Evolutionary conservation across 768 basidiomycete species (phyloP).

Genomic region (Neoboletus magnificus): DNA sequence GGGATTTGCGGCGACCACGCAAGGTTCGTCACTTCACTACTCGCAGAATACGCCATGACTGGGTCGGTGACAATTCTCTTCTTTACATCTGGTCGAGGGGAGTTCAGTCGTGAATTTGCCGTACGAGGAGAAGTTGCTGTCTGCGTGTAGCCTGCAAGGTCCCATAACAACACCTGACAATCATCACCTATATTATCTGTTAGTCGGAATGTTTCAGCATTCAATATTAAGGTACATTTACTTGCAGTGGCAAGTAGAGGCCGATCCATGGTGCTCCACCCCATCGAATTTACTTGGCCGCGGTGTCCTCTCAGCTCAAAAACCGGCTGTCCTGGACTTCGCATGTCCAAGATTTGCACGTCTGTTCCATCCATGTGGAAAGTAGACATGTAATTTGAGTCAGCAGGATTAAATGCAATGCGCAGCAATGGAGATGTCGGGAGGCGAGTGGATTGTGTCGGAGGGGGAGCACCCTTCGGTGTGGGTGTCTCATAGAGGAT

Average conservation of each 20-base stretch:
- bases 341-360: conserved; percentile 94
- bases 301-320: conserved; percentile 87
- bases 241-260: conserved; percentile 87
- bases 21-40: conserved; percentile 74
- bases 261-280: conserved; percentile 84
- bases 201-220: not conserved
- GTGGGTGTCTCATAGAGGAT: conserved; percentile 94
- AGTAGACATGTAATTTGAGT: conserved; percentile 94
- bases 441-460: conserved; percentile 61
- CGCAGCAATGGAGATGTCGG: conserved; percentile 79
- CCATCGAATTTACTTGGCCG: conserved; percentile 78
- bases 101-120: conserved; percentile 69
- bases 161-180: conserved; percentile 92
- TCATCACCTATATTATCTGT: conserved; percentile 67
- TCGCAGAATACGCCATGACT: conserved; percentile 79
- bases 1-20: conserved; percentile 88
- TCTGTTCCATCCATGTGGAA: conserved; percentile 92
- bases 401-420: conserved; percentile 87
- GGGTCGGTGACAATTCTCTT: conserved; percentile 73
- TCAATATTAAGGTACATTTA: conserved; percentile 33
- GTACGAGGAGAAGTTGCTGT: conserved; percentile 64
- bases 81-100: conserved; percentile 78
- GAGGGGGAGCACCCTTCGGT: conserved; percentile 64
- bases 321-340: conserved; percentile 92
- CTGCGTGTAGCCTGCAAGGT: conserved; percentile 65